Conservation (phyloP, 192 early-diverging fungal species). For the Rhizophagus clarus region DNA sequence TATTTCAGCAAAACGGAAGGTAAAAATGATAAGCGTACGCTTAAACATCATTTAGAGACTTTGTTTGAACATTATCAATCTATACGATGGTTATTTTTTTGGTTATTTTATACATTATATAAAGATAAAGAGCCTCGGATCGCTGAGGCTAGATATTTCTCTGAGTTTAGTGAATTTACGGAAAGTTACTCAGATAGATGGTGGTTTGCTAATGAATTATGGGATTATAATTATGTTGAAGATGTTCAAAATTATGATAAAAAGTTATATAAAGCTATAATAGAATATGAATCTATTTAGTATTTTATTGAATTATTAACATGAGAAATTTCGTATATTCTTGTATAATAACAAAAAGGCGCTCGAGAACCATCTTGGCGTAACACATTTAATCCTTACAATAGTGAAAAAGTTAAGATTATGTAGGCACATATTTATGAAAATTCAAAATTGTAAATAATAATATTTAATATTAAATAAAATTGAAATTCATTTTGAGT, state of each 20-base stretch:
- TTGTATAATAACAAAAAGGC: no score
- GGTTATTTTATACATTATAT: slow-evolving; percentile 5
- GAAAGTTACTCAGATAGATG: neutral
- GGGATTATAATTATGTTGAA: slow-evolving; percentile 12
- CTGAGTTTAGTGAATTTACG: neutral
- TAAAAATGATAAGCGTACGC: neutral
- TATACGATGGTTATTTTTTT: slow-evolving; percentile 16
- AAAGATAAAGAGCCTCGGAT: neutral
- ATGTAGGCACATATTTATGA: no score
- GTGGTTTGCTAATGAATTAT: slow-evolving; percentile 17
- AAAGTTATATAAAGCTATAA: slow-evolving; percentile 1
- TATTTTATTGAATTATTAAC: neutral
- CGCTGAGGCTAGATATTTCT: no score
- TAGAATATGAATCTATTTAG: slow-evolving; percentile 16
- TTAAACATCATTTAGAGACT: no score
- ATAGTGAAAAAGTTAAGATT: no score
- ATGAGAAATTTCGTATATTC: no score
- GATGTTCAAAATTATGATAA: neutral
- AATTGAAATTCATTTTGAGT: no score
- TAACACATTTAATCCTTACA: no score
- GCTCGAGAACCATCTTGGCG: no score
- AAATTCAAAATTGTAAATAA: no score
- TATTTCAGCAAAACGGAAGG: neutral
- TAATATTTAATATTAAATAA: no score
- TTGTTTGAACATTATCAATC: slow-evolving; percentile 18